phyloP scores from a whole-genome alignment of 2,329 filamentous ascomycete species.

The Penicillium occitanis region DNA sequence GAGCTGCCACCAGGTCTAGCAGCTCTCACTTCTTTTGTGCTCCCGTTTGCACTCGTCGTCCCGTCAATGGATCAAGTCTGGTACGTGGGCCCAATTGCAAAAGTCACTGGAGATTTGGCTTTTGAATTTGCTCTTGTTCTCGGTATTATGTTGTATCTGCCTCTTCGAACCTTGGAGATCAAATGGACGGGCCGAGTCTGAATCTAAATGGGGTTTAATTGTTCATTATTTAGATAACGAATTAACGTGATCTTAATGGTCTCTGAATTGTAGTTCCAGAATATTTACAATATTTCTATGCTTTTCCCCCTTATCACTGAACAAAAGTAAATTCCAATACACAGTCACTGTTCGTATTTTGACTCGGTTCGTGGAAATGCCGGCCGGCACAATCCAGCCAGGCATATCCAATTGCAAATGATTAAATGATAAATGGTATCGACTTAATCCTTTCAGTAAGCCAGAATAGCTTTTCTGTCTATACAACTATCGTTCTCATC shows the following conservation, averaged over 20 bases:
- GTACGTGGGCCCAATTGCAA: conserved; percentile 67
- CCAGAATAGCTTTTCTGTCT: not conserved
- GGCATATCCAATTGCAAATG: not conserved
- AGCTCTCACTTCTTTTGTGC: conserved; percentile 61
- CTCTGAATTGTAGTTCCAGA: not conserved
- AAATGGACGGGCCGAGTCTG: conserved; percentile 39
- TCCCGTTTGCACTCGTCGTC: conserved; percentile 65
- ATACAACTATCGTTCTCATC: not conserved
- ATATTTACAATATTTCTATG: not conserved
- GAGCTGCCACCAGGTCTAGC: conserved; percentile 65
- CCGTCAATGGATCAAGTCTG: conserved; percentile 71
- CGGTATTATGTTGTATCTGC: conserved; percentile 52
- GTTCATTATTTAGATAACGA: not conserved
- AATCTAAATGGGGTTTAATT: not conserved
- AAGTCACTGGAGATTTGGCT: conserved; percentile 61
- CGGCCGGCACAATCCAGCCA: not conserved
- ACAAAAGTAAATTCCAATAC: not conserved
- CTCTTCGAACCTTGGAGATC: conserved; percentile 52
- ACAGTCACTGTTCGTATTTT: not conserved
- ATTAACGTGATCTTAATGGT: not conserved
- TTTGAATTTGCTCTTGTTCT: conserved; percentile 68
- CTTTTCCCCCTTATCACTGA: not conserved
- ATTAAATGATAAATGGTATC: not conserved
- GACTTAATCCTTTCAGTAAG: not conserved
- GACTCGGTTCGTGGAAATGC: not conserved